Evolutionary conservation across 305 asterid genomes (phyloP).

Genomic region (Salvia sclarea): DNA sequence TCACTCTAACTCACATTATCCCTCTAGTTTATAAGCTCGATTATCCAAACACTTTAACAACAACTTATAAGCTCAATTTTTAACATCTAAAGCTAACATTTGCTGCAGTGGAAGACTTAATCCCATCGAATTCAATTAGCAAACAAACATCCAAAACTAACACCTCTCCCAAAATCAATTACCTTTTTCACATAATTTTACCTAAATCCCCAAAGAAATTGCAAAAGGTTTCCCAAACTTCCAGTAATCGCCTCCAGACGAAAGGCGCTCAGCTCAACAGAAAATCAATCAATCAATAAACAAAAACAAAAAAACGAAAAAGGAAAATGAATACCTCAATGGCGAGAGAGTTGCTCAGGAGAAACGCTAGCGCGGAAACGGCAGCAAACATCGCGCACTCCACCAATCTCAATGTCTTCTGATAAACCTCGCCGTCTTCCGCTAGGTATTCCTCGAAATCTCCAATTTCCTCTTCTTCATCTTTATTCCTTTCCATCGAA

Average conservation of each 20-base stretch:
- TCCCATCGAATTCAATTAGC: background rate
- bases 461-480: slow-evolving; percentile 42
- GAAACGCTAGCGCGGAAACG: slow-evolving; percentile 85
- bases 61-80: background rate
- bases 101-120: no score
- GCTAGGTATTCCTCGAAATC: slow-evolving; percentile 78
- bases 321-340: slow-evolving; percentile 59
- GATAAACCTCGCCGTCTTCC: slow-evolving; percentile 81
- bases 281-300: background rate
- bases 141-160: background rate
- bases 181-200: no score
- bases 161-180: background rate
- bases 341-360: slow-evolving; percentile 88
- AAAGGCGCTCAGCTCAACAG: background rate
- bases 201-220: no score
- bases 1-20: no score
- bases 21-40: no score
- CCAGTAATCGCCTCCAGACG: background rate
- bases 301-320: background rate
- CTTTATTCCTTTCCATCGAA: slow-evolving; percentile 37
- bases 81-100: background rate
- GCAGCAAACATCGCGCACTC: slow-evolving; percentile 97
- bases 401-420: slow-evolving; percentile 78
- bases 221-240: background rate
- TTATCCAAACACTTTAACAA: no score